Base-by-base conservation (phyloP, 495 filamentous ascomycete species). In the Penicillium robsamsonii region DNA sequence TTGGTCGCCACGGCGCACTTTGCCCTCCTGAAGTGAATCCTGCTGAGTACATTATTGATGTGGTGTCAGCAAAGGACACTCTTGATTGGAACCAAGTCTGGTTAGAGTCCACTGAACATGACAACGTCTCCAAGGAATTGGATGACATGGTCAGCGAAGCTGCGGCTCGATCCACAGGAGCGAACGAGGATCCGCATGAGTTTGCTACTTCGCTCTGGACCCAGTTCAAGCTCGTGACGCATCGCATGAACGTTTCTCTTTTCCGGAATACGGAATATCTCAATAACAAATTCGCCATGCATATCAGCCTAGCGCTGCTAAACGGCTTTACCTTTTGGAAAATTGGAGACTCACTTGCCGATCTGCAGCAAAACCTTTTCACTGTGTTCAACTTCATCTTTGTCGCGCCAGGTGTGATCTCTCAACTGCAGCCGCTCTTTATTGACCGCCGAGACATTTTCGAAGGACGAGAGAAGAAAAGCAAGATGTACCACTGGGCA, bases 31-130 rank as follows among this genome's bases (percentile, higher is more conserved):
- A 86, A n/a, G 84, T 85, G 17, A 96, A 77, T 50, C 90, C 90
- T 18, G 92, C 92, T 15, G 92, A 96, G 67, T 91, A 88, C 83
- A 95, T 96, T 87, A 78, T 96, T 40, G 89, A 94, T 60, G 86
- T 88, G 52, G 92, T 91, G 47, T 62, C 68, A 7, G n/a, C n/a
- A n/a, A n/a, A n/a, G n/a, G n/a, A n/a, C n/a, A n/a, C n/a, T n/a
- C n/a, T n/a, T n/a, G n/a, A 86, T 59, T 87, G 86, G 85, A 75
- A 80, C 60, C 70, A 84, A 37, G 75, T 84, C 55, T 88, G 85
- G 85, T 67, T 74, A 10, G 30, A 31, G 10, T 31, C 30, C 3
- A 9, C 30, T 9, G 30, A 31, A 10, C 30, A 31, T 60, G 77
- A 5, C 75, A 84, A 40, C 65, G 70, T 27, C 62, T 66, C 31